These are phyloP conservation scores for Leptosphaerulina australis DNA, from an alignment of 2,329 filamentous ascomycete species.

Conservation along the genomic window DNA sequence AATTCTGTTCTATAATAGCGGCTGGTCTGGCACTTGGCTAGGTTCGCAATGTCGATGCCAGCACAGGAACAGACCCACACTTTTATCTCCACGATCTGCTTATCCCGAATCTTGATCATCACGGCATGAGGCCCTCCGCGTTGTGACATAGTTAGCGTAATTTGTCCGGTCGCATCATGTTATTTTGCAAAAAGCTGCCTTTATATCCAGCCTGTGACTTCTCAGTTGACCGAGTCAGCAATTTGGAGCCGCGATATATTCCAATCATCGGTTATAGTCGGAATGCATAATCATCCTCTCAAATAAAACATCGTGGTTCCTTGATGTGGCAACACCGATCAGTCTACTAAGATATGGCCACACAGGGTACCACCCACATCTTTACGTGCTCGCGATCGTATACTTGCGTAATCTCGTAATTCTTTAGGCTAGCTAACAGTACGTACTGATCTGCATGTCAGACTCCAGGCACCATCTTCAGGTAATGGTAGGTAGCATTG, in stretches of 20 bases:
- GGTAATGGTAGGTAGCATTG: too few relatives aligned
- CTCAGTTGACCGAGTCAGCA: background rate
- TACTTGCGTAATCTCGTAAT: too few relatives aligned
- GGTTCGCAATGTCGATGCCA: background rate
- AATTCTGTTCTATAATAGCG: background rate
- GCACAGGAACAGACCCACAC: background rate
- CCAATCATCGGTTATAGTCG: background rate
- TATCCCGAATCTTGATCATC: background rate
- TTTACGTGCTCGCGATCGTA: too few relatives aligned
- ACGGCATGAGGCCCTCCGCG: background rate
- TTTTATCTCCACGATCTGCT: background rate
- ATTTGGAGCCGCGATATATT: background rate
- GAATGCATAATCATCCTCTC: too few relatives aligned
- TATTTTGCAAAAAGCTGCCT: constrained; percentile 2
- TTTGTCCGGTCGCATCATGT: background rate
- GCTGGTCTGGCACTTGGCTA: background rate
- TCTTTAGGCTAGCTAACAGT: too few relatives aligned
- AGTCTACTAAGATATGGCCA: too few relatives aligned
- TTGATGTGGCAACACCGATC: too few relatives aligned
- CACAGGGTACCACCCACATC: too few relatives aligned
- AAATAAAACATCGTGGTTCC: too few relatives aligned
- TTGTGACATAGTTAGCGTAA: background rate
- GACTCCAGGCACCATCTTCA: too few relatives aligned
- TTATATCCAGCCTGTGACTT: background rate
- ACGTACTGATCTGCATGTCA: too few relatives aligned